These are phyloP conservation scores for Comarum palustre DNA, from an alignment of 306 rosid species.

Conservation along the genomic window DNA sequence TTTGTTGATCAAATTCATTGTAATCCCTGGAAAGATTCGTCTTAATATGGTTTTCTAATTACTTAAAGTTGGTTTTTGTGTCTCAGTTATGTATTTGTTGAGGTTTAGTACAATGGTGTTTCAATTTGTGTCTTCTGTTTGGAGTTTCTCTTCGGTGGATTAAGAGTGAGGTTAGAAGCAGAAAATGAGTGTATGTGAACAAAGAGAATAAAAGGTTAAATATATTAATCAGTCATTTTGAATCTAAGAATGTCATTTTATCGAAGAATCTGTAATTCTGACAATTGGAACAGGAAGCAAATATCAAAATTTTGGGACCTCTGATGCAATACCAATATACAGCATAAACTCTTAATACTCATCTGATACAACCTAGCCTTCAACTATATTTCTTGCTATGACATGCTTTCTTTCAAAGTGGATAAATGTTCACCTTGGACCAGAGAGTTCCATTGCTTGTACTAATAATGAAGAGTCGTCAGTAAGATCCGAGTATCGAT, in stretches of 20 bases:
- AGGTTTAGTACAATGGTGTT: not conserved
- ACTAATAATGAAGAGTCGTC: slow-evolving; percentile 85
- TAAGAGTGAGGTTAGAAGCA: not conserved
- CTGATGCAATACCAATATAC: slow-evolving; percentile 41
- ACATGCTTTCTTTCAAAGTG: slow-evolving; percentile 27
- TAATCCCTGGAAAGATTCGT: not conserved
- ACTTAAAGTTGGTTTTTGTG: not conserved
- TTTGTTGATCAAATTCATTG: not conserved
- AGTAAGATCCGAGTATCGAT: slow-evolving; percentile 81
- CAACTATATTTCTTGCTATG: slow-evolving; percentile 40
- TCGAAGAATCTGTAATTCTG: slow-evolving; percentile 53
- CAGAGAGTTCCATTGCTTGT: slow-evolving; percentile 98
- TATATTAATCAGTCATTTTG: slow-evolving; percentile 21
- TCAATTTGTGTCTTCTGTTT: not conserved
- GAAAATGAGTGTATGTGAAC: not conserved
- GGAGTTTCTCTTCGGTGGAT: not conserved
- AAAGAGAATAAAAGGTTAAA: not conserved
- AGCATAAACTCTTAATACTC: slow-evolving; percentile 29
- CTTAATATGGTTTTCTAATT: not conserved
- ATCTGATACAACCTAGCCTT: slow-evolving; percentile 32
- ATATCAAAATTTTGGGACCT: slow-evolving; percentile 32
- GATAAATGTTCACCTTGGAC: slow-evolving; percentile 58
- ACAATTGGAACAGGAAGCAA: slow-evolving; percentile 54
- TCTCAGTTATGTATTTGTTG: not conserved
- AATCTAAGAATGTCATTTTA: slow-evolving; percentile 36